Base-by-base conservation (phyloP, 2,329 filamentous ascomycete species). In the Trichoderma cornu-damae region DNA sequence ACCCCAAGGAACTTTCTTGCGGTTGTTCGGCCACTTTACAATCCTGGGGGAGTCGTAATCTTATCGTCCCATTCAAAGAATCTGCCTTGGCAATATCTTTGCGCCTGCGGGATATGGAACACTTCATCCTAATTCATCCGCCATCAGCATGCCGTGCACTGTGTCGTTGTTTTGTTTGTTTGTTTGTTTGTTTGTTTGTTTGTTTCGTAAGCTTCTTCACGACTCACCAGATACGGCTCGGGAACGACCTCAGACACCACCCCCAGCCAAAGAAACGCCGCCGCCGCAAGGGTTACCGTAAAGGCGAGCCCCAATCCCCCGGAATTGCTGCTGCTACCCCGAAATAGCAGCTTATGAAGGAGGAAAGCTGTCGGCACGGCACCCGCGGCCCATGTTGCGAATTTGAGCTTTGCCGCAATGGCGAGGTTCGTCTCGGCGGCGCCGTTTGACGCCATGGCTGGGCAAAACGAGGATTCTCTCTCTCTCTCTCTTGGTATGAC, bases 41-140 rank as follows among this genome's bases (percentile, higher is more conserved):
- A 75, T 32, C 92, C 94, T 0, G 94, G 93, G 0, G 94, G 94
- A 1, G 94, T 99, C 0, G 94, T 99, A 68, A 99, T 94, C 70
- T 97, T 99, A 59, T 93, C 87, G 72, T 99, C 92, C 94, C 94
- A 99, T 57, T 89, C 79, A 11, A 72, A 69, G 75, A 87, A 96
- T 54, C 81, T 80, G 9, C 87, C 86, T 38, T 81, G 70, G 70
- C 92, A 96, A 71, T 96, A 99, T 28, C 82, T 84, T 66, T 96
- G 90, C 0, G 91, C 91, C 73, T 99, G 94, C 0, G 90, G 89
- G 20, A 96, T 86, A 70, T 99, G 90, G 61, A 94, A 95, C 28
- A 90, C 77, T 68, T 95, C 90, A 69, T 95, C 90, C 89, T 93
- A 3, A 4, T 16, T 8, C 0, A 2, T 0, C 1, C 5, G 12